These are phyloP conservation scores for Metschnikowia sp. DNA, from an alignment of 805 yeast species.

Conservation along the genomic window DNA sequence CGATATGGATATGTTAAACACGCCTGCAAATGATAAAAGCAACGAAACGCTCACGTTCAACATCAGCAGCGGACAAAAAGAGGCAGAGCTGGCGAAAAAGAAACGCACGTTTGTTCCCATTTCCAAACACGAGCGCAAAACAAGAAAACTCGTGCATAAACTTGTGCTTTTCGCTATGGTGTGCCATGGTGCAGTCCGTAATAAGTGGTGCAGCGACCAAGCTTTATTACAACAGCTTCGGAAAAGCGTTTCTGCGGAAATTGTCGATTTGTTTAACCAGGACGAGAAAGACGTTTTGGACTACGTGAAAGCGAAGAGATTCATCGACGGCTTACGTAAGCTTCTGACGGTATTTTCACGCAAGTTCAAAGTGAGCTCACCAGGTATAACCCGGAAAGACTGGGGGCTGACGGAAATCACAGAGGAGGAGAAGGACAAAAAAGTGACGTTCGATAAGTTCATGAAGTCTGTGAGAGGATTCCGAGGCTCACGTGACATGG, in stretches of 20 bases:
- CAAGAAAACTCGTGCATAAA: conserved; percentile 56
- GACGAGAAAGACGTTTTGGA: conserved; percentile 13
- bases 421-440: conserved; percentile 5
- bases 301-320: conserved; percentile 54
- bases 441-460: conserved; percentile 43
- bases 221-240: conserved; percentile 39
- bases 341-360: conserved; percentile 60
- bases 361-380: conserved; percentile 46
- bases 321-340: conserved; percentile 74
- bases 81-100: conserved; percentile 14
- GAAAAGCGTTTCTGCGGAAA: conserved; percentile 44
- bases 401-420: conserved; percentile 28
- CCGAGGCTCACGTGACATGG: conserved; percentile 72
- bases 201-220: conserved; percentile 66
- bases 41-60: conserved; percentile 17
- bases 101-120: conserved; percentile 35
- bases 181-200: conserved; percentile 64
- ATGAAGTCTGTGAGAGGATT: conserved; percentile 38
- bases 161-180: conserved; percentile 56
- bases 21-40: not conserved
- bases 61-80: conserved; percentile 4
- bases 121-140: conserved; percentile 51
- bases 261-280: conserved; percentile 43
- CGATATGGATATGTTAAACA: conserved; percentile 18
- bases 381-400: conserved; percentile 34